These are phyloP conservation scores for Parasitella parasitica DNA, from an alignment of 371 early-diverging fungal species.

Conservation along the genomic window DNA sequence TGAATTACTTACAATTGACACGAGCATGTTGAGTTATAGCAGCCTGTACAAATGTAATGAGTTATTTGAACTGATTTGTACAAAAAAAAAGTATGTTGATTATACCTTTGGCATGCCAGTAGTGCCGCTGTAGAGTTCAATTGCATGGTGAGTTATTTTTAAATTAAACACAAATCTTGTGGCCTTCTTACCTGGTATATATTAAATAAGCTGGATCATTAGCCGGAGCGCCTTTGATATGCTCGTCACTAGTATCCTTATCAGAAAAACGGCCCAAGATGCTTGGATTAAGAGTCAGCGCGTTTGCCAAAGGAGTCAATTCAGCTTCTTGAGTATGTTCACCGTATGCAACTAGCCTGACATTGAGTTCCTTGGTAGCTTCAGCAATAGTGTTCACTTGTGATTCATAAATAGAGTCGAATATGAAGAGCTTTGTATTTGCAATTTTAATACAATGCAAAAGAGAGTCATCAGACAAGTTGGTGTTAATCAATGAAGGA, in stretches of 20 bases:
- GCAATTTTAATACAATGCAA: conserved; percentile 33
- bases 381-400: conserved; percentile 10
- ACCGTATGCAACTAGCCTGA: conserved; percentile 20
- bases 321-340: conserved; percentile 28
- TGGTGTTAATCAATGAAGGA: conserved; percentile 33
- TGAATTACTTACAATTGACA: conserved; percentile 17
- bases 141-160: neutral
- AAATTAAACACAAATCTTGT: too few species aligned
- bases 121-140: conserved; percentile 32
- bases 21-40: conserved; percentile 30
- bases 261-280: conserved; percentile 25
- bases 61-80: neutral
- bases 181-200: conserved; percentile 49
- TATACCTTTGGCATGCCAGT: conserved; percentile 42
- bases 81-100: neutral
- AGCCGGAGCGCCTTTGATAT: conserved; percentile 21
- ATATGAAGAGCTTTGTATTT: conserved; percentile 23
- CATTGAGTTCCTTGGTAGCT: neutral
- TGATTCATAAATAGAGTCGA: conserved; percentile 27
- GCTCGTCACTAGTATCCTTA: conserved; percentile 30
- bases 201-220: conserved; percentile 47
- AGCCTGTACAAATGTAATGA: conserved; percentile 11
- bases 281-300: conserved; percentile 28
- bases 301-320: conserved; percentile 19
- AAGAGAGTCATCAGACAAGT: conserved; percentile 24